Evolutionary conservation across 495 filamentous ascomycete species (phyloP).

Genomic region (Talaromyces borbonicus): DNA sequence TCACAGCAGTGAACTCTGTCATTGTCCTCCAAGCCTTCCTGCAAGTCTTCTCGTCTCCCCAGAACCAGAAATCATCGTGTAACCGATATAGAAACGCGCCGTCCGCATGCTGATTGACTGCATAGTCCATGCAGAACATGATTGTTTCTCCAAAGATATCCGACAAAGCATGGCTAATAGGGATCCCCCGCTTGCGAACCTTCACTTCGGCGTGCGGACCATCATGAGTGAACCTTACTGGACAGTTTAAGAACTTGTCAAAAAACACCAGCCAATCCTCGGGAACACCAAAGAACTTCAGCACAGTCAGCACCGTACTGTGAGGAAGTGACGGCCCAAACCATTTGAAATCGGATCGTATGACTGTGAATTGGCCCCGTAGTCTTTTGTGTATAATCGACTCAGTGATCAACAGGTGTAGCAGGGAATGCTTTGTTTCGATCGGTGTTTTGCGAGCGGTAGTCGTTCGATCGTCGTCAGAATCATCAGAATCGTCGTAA

Average conservation of each 20-base stretch:
- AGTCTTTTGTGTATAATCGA: conserved; percentile 48
- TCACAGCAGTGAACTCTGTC: conserved; percentile 40
- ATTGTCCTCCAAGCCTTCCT: conserved; percentile 50
- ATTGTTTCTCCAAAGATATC: conserved; percentile 50
- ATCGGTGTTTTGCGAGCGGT: conserved; percentile 30
- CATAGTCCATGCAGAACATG: conserved; percentile 56
- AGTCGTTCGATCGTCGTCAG: conserved; percentile 15
- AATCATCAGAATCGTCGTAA: conserved; percentile 26
- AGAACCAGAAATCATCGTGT: conserved; percentile 64
- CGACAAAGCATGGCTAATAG: conserved; percentile 50
- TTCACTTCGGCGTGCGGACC: conserved; percentile 29
- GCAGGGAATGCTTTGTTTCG: conserved; percentile 48
- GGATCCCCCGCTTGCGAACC: conserved; percentile 45
- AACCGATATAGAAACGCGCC: conserved; percentile 48
- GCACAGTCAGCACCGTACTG: conserved; percentile 41
- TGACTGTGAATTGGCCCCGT: conserved; percentile 47
- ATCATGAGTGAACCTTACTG: conserved; percentile 49
- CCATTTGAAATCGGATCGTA: conserved; percentile 53
- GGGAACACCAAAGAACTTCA: conserved; percentile 52
- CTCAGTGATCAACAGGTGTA: conserved; percentile 54
- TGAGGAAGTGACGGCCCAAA: conserved; percentile 55
- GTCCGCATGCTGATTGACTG: conserved; percentile 49
- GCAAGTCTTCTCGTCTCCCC: conserved; percentile 44
- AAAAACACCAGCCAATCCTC: conserved; percentile 54
- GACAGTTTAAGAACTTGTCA: conserved; percentile 46